Percentiles rank a stretch among this genome's conserved stretches.
These are phyloP conservation scores for Diddensiella santjacobensis DNA, from an alignment of 805 yeast species.

Conservation along the genomic window DNA sequence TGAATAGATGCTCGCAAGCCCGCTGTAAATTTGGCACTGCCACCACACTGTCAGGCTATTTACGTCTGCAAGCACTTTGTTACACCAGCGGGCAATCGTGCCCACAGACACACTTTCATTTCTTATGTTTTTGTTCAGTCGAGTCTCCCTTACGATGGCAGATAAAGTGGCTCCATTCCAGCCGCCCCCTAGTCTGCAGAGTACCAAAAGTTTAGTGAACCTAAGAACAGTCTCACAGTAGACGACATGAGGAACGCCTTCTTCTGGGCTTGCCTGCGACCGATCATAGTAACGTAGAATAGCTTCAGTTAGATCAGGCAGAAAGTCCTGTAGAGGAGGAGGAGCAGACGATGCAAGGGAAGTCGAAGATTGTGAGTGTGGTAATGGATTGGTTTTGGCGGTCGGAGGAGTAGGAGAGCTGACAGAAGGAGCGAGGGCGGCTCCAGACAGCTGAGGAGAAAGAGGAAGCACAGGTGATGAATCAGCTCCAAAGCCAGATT, in stretches of 20 bases:
- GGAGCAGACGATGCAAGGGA: slow-evolving; percentile 6
- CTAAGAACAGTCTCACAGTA: slow-evolving; percentile 70
- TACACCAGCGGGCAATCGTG: slow-evolving; percentile 50
- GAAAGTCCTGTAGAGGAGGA: slow-evolving; percentile 23
- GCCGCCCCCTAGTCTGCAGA: slow-evolving; percentile 47
- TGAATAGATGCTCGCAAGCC: slow-evolving; percentile 61
- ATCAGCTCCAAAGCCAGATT: background rate
- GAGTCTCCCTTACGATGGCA: slow-evolving; percentile 42
- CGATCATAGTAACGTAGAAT: slow-evolving; percentile 40
- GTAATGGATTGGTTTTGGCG: background rate
- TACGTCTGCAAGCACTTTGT: slow-evolving; percentile 45
- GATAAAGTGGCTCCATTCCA: slow-evolving; percentile 42
- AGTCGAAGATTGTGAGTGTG: slow-evolving; percentile 1
- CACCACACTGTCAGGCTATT: slow-evolving; percentile 45
- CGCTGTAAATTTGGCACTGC: slow-evolving; percentile 60
- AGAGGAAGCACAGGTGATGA: slow-evolving; percentile 4
- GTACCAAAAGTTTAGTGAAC: slow-evolving; percentile 55
- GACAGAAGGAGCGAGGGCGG: background rate
- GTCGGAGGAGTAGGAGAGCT: background rate
- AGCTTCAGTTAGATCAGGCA: slow-evolving; percentile 29
- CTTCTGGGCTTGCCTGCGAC: slow-evolving; percentile 59
- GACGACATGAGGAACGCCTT: slow-evolving; percentile 77
- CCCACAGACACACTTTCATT: slow-evolving; percentile 27
- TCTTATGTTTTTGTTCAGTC: slow-evolving; percentile 26
- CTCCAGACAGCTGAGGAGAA: slow-evolving; percentile 1